These are phyloP conservation scores for Cornus kousa DNA, from an alignment of 148 eudicot genomes.

Conservation along the genomic window DNA sequence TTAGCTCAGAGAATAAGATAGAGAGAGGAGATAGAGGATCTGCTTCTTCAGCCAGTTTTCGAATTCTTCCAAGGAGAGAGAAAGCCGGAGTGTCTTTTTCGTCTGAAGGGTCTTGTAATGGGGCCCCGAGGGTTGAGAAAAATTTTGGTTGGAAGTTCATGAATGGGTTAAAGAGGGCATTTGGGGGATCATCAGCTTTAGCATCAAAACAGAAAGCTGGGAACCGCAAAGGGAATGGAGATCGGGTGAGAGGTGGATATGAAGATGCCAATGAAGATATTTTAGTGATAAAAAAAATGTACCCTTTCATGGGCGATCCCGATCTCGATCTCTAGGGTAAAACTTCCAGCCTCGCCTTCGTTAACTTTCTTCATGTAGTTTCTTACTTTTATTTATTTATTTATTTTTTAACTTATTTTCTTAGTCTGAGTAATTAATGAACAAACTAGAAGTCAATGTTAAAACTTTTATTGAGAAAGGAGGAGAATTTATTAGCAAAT, in stretches of 20 bases:
- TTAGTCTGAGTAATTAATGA: too few species aligned
- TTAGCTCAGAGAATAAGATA: slow-evolving; percentile 39
- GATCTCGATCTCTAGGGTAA: slow-evolving; percentile 6
- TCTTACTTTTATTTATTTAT: too few species aligned
- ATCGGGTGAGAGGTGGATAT: not conserved
- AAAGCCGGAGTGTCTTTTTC: slow-evolving; percentile 8
- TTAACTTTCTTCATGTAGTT: too few species aligned
- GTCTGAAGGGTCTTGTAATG: slow-evolving; percentile 16
- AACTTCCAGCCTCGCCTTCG: not conserved
- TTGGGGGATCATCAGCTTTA: slow-evolving; percentile 31
- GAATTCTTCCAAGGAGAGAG: slow-evolving; percentile 9
- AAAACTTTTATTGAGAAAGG: too few species aligned
- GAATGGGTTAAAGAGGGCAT: slow-evolving; percentile 48
- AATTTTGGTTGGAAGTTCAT: slow-evolving; percentile 49
- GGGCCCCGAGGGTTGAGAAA: slow-evolving; percentile 20
- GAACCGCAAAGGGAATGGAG: not conserved
- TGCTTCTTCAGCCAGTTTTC: slow-evolving; percentile 44
- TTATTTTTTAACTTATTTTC: too few species aligned
- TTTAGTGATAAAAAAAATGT: slow-evolving; percentile 4
- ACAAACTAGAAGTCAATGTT: too few species aligned
- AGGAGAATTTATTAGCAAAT: too few species aligned
- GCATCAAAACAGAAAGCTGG: slow-evolving; percentile 14
- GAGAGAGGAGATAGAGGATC: slow-evolving; percentile 71
- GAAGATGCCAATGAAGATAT: not conserved
- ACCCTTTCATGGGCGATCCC: slow-evolving; percentile 11